Evolutionary conservation across 2,329 filamentous ascomycete species (phyloP).

Genomic region (Penicillium sp.): DNA sequence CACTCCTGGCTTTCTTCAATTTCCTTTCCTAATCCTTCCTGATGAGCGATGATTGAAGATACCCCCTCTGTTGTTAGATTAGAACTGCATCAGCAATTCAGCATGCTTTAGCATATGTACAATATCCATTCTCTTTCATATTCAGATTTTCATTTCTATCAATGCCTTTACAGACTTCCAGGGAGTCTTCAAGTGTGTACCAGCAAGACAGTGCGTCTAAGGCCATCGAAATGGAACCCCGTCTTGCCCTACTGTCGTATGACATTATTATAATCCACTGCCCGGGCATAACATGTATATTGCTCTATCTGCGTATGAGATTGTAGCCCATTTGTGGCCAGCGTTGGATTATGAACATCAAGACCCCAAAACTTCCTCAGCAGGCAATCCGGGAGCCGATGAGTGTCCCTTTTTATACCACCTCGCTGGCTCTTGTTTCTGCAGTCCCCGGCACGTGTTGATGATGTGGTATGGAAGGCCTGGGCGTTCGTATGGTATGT

Average conservation of each 20-base stretch:
- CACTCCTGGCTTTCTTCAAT: constrained; percentile 21
- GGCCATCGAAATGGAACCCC: background rate
- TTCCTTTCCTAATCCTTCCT: background rate
- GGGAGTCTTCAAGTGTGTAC: background rate
- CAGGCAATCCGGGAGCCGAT: background rate
- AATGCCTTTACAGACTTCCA: background rate
- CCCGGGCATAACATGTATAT: background rate
- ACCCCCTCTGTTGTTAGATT: constrained; percentile 10
- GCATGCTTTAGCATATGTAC: background rate
- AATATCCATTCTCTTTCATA: background rate
- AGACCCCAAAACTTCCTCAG: background rate
- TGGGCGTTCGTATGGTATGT: background rate
- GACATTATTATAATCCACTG: background rate
- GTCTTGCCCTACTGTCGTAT: background rate
- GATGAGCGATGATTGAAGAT: constrained; percentile 19
- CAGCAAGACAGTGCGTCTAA: background rate
- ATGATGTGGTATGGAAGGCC: background rate
- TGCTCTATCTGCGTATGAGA: background rate
- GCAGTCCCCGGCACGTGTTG: background rate
- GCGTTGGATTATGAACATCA: background rate
- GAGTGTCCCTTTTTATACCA: background rate
- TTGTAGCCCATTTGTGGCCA: background rate
- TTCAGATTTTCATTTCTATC: too few species aligned
- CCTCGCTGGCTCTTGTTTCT: background rate
- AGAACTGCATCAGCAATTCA: background rate